Evolutionary conservation across 2,329 filamentous ascomycete species (phyloP).

Genomic region (Pyrenochaeta sp.): DNA sequence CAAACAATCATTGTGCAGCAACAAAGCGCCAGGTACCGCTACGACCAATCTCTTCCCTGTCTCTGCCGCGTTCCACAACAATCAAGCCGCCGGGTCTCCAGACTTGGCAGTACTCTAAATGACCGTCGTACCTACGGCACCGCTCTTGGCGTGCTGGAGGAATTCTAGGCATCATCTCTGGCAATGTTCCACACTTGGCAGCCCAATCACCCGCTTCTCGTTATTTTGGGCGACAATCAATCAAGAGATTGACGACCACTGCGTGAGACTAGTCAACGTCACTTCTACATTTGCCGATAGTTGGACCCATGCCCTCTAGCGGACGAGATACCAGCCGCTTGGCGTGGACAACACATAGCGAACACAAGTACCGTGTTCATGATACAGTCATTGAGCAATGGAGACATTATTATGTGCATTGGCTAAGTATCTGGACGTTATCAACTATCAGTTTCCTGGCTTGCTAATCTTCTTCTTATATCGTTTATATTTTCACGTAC

Average conservation of each 20-base stretch:
- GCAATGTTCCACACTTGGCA: slow-evolving; percentile 36
- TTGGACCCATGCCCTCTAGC: not conserved
- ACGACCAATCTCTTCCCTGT: not conserved
- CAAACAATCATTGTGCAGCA: slow-evolving; percentile 1
- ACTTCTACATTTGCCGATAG: not conserved
- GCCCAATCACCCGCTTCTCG: slow-evolving; percentile 6
- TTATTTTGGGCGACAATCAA: slow-evolving; percentile 9
- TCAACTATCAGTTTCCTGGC: not conserved
- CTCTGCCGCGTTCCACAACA: slow-evolving; percentile 4
- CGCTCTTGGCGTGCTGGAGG: slow-evolving; percentile 28
- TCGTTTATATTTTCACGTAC: not conserved
- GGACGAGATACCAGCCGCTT: slow-evolving; percentile 7
- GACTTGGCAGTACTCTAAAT: slow-evolving; percentile 22
- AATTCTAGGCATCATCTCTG: slow-evolving; percentile 18
- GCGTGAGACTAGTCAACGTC: not conserved
- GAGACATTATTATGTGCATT: not conserved
- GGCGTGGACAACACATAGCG: slow-evolving; percentile 9
- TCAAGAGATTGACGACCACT: slow-evolving; percentile 5
- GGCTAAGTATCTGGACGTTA: not conserved
- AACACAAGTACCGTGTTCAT: not conserved
- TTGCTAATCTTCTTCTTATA: not conserved
- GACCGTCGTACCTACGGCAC: slow-evolving; percentile 11
- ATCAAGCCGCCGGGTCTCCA: slow-evolving; percentile 1
- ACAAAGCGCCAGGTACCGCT: slow-evolving; percentile 1
- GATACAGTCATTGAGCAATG: not conserved